Conservation (phyloP, 176 grass and related monocot species). For the Neostapfia colusana region DNA sequence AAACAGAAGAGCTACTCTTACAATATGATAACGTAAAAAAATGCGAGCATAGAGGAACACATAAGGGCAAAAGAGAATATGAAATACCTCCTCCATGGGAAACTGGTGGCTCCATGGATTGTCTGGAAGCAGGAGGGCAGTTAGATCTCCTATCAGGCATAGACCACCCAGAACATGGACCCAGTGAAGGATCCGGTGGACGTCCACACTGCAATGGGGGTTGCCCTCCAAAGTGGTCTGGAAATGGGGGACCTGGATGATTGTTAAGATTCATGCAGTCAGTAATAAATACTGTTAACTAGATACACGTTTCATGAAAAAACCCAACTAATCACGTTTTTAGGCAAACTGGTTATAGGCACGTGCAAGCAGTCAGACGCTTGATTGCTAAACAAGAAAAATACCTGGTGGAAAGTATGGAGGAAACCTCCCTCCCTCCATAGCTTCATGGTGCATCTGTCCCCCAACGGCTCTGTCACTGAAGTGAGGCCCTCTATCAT, state of each 20-base stretch:
- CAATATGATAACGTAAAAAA: not conserved
- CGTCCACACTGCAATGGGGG: slow-evolving; percentile 51
- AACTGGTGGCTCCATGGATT: slow-evolving; percentile 55
- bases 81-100: slow-evolving; percentile 61
- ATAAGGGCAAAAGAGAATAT: slow-evolving; percentile 20
- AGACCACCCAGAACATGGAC: slow-evolving; percentile 65
- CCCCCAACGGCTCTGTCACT: slow-evolving; percentile 37
- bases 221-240: slow-evolving; percentile 54
- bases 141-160: slow-evolving; percentile 61
- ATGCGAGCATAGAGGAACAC: not conserved
- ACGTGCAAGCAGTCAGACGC: slow-evolving; percentile 2
- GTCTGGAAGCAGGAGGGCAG: slow-evolving; percentile 51
- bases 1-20: not conserved
- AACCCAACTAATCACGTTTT: slow-evolving; percentile 10
- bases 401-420: slow-evolving; percentile 51
- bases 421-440: slow-evolving; percentile 55
- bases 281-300: not conserved
- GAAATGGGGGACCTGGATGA: slow-evolving; percentile 50
- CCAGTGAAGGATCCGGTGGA: slow-evolving; percentile 56
- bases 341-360: not conserved
- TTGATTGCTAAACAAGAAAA: slow-evolving; percentile 14
- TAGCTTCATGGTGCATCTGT: slow-evolving; percentile 60
- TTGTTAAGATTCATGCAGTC: slow-evolving; percentile 8
- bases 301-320: slow-evolving; percentile 26
- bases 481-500: slow-evolving; percentile 46